Percentiles rank a stretch among this genome's conserved stretches.
These are phyloP conservation scores for Tillandsia leiboldiana DNA, from an alignment of 176 grass and related monocot species.

Conservation along the genomic window DNA sequence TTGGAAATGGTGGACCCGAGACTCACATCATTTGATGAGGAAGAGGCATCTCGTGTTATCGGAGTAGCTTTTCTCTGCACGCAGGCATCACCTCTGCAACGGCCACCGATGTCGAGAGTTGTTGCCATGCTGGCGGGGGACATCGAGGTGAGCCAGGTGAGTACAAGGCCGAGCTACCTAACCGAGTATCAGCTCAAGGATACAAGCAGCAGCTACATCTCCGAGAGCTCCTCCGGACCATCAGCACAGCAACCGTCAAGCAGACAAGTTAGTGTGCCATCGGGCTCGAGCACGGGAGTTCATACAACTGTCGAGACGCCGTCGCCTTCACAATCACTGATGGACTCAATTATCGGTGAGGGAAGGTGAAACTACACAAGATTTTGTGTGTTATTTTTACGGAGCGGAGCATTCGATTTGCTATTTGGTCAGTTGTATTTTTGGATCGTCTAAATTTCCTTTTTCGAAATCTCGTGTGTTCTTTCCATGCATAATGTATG, in stretches of 20 bases:
- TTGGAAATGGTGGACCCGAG: slow-evolving; percentile 43
- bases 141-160: slow-evolving; percentile 25
- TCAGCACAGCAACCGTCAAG: slow-evolving; percentile 16
- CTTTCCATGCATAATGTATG: no score
- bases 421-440: no score
- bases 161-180: slow-evolving; percentile 48
- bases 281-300: slow-evolving; percentile 5
- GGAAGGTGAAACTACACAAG: slow-evolving; percentile 34
- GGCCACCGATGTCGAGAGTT: slow-evolving; percentile 60
- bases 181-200: slow-evolving; percentile 63
- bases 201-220: no score
- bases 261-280: background rate
- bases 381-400: no score
- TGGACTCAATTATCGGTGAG: background rate
- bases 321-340: slow-evolving; percentile 28
- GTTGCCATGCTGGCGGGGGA: slow-evolving; percentile 49
- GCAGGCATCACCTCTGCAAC: slow-evolving; percentile 32
- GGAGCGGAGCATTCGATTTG: no score
- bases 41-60: slow-evolving; percentile 44
- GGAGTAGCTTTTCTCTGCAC: slow-evolving; percentile 53
- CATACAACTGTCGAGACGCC: background rate
- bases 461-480: no score
- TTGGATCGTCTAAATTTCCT: no score
- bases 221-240: slow-evolving; percentile 9
- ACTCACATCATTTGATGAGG: slow-evolving; percentile 24